Evolutionary conservation across 1,284 basidiomycete genomes (phyloP).

Genomic region (Wallemia mellicola): DNA sequence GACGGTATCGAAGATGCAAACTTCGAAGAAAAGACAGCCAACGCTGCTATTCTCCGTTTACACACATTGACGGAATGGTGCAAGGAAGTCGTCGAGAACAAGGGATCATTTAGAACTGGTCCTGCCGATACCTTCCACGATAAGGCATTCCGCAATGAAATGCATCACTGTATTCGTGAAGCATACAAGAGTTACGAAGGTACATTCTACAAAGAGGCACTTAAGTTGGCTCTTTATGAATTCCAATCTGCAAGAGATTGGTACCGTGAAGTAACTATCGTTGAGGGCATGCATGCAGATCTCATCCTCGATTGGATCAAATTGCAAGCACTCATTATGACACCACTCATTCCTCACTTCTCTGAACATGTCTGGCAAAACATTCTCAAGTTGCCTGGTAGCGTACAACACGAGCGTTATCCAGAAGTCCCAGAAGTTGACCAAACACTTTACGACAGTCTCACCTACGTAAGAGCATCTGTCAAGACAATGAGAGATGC

Average conservation of each 20-base stretch:
- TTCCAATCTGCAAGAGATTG: constrained; percentile 74
- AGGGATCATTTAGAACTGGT: constrained; percentile 36
- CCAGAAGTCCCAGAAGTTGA: constrained; percentile 23
- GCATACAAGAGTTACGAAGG: constrained; percentile 51
- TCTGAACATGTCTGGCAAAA: constrained; percentile 66
- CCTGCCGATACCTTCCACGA: constrained; percentile 36
- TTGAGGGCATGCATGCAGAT: constrained; percentile 64
- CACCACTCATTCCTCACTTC: constrained; percentile 82
- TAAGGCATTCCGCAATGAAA: constrained; percentile 65
- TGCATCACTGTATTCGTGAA: constrained; percentile 51
- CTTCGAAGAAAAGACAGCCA: constrained; percentile 96
- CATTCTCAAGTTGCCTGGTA: constrained; percentile 38
- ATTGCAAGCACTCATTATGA: constrained; percentile 41
- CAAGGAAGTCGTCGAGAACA: constrained; percentile 42
- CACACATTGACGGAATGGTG: constrained; percentile 82
- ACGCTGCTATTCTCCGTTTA: constrained; percentile 81
- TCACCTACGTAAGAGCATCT: constrained; percentile 51
- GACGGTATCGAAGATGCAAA: constrained; percentile 94
- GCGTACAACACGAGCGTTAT: constrained; percentile 57
- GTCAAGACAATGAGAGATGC: constrained; percentile 74
- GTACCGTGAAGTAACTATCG: constrained; percentile 69
- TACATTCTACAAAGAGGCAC: constrained; percentile 77
- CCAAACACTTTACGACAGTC: constrained; percentile 30
- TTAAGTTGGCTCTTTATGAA: constrained; percentile 91
- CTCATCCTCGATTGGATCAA: constrained; percentile 50